A percentile compares a stretch with the other conserved stretches of the same genome.
Conservation (phyloP, 768 basidiomycete species). For the Russula abietina region DNA sequence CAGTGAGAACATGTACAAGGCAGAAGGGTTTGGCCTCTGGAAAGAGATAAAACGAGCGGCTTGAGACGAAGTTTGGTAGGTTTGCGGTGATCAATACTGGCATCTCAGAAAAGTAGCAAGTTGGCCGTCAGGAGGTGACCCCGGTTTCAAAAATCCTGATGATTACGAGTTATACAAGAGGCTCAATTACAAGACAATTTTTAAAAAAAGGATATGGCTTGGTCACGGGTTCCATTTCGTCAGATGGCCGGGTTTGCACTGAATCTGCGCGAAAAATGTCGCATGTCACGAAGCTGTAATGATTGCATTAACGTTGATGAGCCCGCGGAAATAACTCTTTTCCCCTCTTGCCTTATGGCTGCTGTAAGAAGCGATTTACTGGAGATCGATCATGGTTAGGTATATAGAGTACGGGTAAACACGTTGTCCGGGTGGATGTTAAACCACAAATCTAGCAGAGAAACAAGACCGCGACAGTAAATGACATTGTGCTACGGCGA, state of each 20-base stretch:
- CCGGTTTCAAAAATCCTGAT: not conserved
- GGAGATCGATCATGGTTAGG: not conserved
- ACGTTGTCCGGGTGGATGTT: not conserved
- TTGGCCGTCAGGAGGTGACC: not conserved
- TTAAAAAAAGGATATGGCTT: constrained; percentile 28
- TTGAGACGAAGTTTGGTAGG: not conserved
- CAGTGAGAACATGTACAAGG: constrained; percentile 37
- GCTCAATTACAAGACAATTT: constrained; percentile 23
- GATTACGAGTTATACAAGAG: not conserved
- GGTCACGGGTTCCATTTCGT: constrained; percentile 16
- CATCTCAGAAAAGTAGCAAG: not conserved
- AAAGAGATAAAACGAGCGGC: not conserved
- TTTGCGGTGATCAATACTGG: not conserved
- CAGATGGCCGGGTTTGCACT: not conserved
- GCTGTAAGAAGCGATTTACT: not conserved
- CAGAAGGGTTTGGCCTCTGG: constrained; percentile 34
- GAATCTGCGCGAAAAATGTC: constrained; percentile 19
- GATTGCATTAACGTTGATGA: not conserved
- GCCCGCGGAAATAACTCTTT: not conserved
- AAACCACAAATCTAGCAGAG: not conserved
- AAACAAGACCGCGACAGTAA: not conserved
- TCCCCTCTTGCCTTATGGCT: too few relatives aligned
- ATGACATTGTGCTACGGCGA: not conserved
- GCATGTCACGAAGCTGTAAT: constrained; percentile 25
- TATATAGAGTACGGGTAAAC: not conserved